phyloP scores from a whole-genome alignment of 2,329 filamentous ascomycete species.

The Fonsecaea monophora region DNA sequence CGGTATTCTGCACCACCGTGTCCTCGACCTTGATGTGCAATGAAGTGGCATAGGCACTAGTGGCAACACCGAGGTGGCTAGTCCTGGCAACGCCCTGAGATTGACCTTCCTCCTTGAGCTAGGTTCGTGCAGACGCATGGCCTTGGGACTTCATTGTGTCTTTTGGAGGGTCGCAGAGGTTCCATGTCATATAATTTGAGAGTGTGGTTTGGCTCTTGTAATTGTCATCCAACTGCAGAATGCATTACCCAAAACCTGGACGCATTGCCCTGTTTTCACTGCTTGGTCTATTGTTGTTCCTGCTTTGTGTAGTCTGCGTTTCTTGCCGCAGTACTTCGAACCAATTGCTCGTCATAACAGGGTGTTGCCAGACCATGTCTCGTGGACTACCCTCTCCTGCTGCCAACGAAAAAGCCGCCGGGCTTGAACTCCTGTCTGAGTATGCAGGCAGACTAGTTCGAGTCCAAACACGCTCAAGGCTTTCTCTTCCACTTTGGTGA shows the following conservation, averaged over 20 bases:
- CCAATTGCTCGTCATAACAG: slow-evolving; percentile 34
- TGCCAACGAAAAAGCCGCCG: slow-evolving; percentile 37
- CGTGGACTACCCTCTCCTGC: slow-evolving; percentile 51
- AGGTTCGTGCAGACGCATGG: neutral
- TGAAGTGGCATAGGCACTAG: neutral
- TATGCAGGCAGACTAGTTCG: slow-evolving; percentile 27
- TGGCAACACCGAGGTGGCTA: neutral
- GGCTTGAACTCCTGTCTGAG: slow-evolving; percentile 33
- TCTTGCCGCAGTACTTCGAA: slow-evolving; percentile 25
- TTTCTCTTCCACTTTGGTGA: slow-evolving; percentile 15
- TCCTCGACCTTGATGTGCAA: neutral
- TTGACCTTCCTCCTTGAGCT: neutral
- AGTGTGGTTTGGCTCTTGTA: neutral
- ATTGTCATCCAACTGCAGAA: neutral
- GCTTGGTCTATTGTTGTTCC: neutral
- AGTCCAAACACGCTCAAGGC: slow-evolving; percentile 23
- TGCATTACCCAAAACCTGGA: neutral
- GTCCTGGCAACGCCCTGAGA: neutral
- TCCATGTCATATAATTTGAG: neutral
- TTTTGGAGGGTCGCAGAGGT: neutral
- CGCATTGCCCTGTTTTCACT: neutral
- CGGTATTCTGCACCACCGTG: neutral
- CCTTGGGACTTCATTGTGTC: neutral
- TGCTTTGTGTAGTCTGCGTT: neutral
- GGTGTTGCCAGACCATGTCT: slow-evolving; percentile 57